Base-by-base conservation (phyloP, 192 early-diverging fungal species). In the Lunasporangiospora selenospora region DNA sequence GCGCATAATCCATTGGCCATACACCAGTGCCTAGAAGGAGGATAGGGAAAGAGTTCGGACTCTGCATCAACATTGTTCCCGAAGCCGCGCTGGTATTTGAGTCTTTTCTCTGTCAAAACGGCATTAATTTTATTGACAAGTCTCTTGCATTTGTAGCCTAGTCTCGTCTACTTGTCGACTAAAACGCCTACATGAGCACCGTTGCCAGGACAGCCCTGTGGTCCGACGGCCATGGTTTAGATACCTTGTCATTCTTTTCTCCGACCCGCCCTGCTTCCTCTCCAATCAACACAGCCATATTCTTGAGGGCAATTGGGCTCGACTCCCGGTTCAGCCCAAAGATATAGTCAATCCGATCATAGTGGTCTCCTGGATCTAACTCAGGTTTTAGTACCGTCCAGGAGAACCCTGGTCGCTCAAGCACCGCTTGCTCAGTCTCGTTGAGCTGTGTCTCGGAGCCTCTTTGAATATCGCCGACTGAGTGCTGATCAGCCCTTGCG, bases 231-330 rank as follows among this genome's bases (percentile, higher is more conserved):
- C 69, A 73, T 12, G 61, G 69, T 19, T 39, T 62, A 3, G 33
- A 43, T 9, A 63, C 49, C 33, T 58, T 73, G 5, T 63, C 69
- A 24, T 73, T 73, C 48, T 73, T 73, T 24, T 73, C 69, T 33
- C 69, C 69, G 6, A 41, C 36, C 6, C 69, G 23, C 3, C 42
- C 19, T 3, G 53, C 1, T 18, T 73, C 69, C 61, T 73, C 69
- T 12, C 69, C 69, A 53, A 73, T 58, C 41, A 44, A 50, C 34
- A 58, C 51, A 24, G 54, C 60, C 16, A 73, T 33, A 18, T 73
- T 61, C 29, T 73, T 73, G 34, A 73, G 60, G 16, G 69, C 69
- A 53, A 73, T 73, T 24, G 69, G 69, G 18, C 59, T 62, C 37
- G 69, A 73, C 24, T 73, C 69, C 18, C 69, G 48, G 7, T 58